Evolutionary conservation across 768 basidiomycete species (phyloP), one percentile per base, ranked within the genome.

Genomic region (Cystofilobasidium macerans): DNA sequence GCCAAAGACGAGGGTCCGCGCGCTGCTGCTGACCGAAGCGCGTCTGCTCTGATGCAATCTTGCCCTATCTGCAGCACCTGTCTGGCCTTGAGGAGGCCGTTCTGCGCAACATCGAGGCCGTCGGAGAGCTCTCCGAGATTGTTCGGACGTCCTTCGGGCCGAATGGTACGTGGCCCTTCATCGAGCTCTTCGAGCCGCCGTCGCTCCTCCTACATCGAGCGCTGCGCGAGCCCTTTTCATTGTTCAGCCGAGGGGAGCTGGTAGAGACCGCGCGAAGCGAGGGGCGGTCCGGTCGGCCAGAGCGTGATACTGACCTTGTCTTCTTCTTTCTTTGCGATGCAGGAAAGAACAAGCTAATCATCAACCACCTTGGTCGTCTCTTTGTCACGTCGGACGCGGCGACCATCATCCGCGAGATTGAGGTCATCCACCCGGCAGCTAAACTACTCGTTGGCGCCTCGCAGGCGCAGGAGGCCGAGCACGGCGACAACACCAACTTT

Each of bases 331-430:
- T 28, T 9, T 16, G 22, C 42, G 20, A 26, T 32, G 22, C 62
- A 90, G 94, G 94, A 57, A 84, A 94, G 61, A 99, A 97, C 78
- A 99, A 99, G 77, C 84, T 99, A 62, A 79, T 99, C 75, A 94
- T 99, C 78, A 99, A 99, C 77, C 94, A 98, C 77, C 81, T 99
- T 40, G 92, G 92, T 62, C 82, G 85, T 76, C 81, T 97, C 43
- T 98, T 98, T 77, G 93, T 98, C 68, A 99, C 95, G 38, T 94
- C 91, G 56, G 94, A 99, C 83, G 94, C 95, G 13, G 95, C 95
- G 16, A 98, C 94, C 66, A 98, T 99, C 77, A 91, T 99, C 73
- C 83, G 87, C 70, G 95, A 99, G 79, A 85, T 98, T 74, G 95
- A 99, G 75, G 91, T 99, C 64, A 91, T 98, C 20, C 95, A 99